Evolutionary conservation across 805 yeast species (phyloP).

Genomic region (Schizosaccharomyces japonicus): DNA sequence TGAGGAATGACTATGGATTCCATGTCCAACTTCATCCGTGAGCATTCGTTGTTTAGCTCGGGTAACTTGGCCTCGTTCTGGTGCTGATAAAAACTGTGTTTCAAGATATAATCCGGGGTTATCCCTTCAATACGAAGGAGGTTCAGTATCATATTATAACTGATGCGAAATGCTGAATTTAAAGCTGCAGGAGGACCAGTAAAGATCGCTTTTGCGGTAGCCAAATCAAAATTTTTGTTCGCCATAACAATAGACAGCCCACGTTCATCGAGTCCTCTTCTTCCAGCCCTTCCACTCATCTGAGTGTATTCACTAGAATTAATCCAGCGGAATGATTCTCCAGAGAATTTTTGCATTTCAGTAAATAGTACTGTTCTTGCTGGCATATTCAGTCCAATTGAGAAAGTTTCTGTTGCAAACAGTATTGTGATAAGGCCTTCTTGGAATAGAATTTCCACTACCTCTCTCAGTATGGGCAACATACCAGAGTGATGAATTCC

Average conservation of each 20-base stretch:
- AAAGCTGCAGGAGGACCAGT: conserved; percentile 95
- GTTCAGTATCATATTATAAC: conserved; percentile 90
- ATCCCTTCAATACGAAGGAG: conserved; percentile 95
- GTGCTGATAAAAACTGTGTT: conserved; percentile 79
- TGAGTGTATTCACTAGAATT: conserved; percentile 98
- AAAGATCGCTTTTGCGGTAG: conserved; percentile 97
- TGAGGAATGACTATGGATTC: conserved; percentile 39
- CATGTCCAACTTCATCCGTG: conserved; percentile 27
- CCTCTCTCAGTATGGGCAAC: conserved; percentile 77
- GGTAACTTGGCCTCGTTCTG: conserved; percentile 88
- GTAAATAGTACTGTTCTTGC: conserved; percentile 97
- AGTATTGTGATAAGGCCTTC: conserved; percentile 85
- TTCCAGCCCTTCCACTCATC: conserved; percentile 98
- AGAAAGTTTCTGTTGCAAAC: conserved; percentile 94
- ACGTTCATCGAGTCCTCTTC: conserved; percentile 96
- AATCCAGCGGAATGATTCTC: conserved; percentile 92
- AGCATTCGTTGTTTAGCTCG: conserved; percentile 39
- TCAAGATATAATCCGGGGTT: conserved; percentile 91
- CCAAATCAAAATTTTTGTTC: conserved; percentile 97
- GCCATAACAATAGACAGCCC: conserved; percentile 99
- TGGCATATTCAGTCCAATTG: conserved; percentile 97
- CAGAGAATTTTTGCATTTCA: conserved; percentile 94
- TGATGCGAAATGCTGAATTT: conserved; percentile 91
- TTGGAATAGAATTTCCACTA: conserved; percentile 85
- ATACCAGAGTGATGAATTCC: conserved; percentile 97